Evolutionary conservation across 805 yeast species (phyloP), one percentile per base, ranked within the genome.

Genomic region (Sungouiozyma ichnusensis): DNA sequence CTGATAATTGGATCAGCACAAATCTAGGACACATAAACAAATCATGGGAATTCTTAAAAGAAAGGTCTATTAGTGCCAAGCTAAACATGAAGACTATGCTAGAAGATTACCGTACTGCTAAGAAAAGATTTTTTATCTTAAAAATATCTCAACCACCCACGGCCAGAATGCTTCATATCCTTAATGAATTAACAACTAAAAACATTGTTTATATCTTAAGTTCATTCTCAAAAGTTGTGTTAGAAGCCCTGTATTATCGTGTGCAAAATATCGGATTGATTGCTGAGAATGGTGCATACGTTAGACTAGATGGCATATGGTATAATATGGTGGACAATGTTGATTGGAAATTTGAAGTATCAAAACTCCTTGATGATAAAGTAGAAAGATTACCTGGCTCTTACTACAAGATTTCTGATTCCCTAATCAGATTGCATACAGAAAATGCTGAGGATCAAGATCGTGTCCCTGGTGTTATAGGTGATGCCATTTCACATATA

Each of bases 271-370:
- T 88, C 20, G 97, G 97, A 0, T 66, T 90, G 40, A 77, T 90
- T 46, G 94, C 96, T 0, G 97, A 88, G 60, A 80, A 81, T 55
- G 97, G 97, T 32, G 94, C 86, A 0, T 85, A 74, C 53, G 69
- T 90, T 32, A 79, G 73, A 56, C 53, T 76, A 13, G 71, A 73
- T 15, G 53, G 56, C 49, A 51, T 55, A 50, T 85, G 94, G 94
- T 63, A 73, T 36, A 70, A 81, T 1, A 67, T 81, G 20, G 74
- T 76, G 20, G 74, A 76, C 44, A 39, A 20, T 15, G 72, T 67
- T 19, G 66, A 69, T 42, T 62, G 71, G 48, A 64, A 65, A 20
- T 48, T 43, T 27, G 65, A 61, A 39, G 63, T 60, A n/a, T 49
- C 57, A 20, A 60, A 58, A 29, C 51, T 62, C 20, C 51, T 62